Conservation (phyloP, 768 basidiomycete species). For the Nidula microcarpa region DNA sequence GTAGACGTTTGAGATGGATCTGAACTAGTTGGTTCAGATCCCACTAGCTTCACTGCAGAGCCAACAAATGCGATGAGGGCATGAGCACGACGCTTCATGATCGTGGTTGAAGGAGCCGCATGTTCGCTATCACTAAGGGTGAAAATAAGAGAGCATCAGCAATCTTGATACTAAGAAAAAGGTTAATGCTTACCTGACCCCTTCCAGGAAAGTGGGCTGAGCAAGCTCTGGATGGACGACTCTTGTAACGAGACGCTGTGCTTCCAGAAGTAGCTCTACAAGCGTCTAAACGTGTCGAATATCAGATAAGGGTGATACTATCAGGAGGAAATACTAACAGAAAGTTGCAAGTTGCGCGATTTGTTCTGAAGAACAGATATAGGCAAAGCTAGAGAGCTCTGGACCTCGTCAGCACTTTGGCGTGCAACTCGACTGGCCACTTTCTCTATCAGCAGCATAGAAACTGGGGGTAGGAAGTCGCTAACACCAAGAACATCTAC, state of each 20-base stretch:
- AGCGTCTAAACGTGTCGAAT: constrained; percentile 42
- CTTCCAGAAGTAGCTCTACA: constrained; percentile 64
- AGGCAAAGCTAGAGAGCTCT: constrained; percentile 60
- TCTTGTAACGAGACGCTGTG: constrained; percentile 49
- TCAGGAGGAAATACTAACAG: constrained; percentile 32
- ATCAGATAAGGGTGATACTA: neutral
- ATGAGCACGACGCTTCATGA: constrained; percentile 58
- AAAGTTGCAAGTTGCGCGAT: constrained; percentile 41
- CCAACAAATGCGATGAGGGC: constrained; percentile 66
- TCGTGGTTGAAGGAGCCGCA: constrained; percentile 34
- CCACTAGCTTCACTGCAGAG: constrained; percentile 37
- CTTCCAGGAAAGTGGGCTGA: constrained; percentile 51
- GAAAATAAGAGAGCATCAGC: neutral
- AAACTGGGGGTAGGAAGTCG: constrained; percentile 80
- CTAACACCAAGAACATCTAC: constrained; percentile 75
- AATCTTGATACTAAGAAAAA: neutral
- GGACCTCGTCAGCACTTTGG: constrained; percentile 57
- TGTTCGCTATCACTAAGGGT: constrained; percentile 57
- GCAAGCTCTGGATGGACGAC: constrained; percentile 32
- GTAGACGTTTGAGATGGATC: constrained; percentile 22
- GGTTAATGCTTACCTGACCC: constrained; percentile 40
- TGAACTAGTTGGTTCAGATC: constrained; percentile 11
- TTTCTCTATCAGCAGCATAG: constrained; percentile 84
- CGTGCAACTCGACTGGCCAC: constrained; percentile 65
- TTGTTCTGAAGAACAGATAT: constrained; percentile 61